Base-by-base conservation (phyloP, 1,139 yeast species). In the Meyerozyma athensensis region DNA sequence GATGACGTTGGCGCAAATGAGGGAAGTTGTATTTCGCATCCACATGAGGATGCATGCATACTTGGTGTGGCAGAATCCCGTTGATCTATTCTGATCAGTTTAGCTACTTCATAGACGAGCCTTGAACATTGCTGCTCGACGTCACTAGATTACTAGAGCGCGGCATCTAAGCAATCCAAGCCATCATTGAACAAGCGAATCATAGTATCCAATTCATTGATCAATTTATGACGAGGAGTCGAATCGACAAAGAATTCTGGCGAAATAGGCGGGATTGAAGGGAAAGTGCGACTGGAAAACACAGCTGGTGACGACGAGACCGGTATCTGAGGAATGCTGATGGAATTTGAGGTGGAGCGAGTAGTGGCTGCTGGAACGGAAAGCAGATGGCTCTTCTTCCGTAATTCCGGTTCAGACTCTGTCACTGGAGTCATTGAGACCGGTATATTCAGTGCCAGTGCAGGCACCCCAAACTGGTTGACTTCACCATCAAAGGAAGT, bases 351-450 rank as follows among this genome's bases (percentile, higher is more conserved):
- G 24, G 36, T n/a, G 31, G 23, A 7, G 8, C 34, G 34, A 19
- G 8, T 19, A 5, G 8, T 10, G 19, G 19, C 9, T 5, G 18
- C n/a, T 10, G 33, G 19, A 9, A 18, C 8, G 9, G 32, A 28
- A 5, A 28, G 19, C 34, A 14, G 26, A 18, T 22, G 18, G 37
- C 46, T 2, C 38, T 41, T 12, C 40, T 28, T 18, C 12, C 32
- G 19, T 8, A 16, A 19, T 10, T 28, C 32, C 24, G 45, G 44
- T 22, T 53, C 76, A 47, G 71, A 79, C 49, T 83, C 94, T 1
- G 85, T 72, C 2, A 83, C 79, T 1, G 92, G 94, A 0, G 94
- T 83, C 94, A 83, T 83, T 0, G 86, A 73, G 49, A 81, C 62
- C 10, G 83, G 77, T 17, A 71, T 53, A 35, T 65, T 64, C 4